Conservation (phyloP, 768 basidiomycete species). For the Boletus speciosus region DNA sequence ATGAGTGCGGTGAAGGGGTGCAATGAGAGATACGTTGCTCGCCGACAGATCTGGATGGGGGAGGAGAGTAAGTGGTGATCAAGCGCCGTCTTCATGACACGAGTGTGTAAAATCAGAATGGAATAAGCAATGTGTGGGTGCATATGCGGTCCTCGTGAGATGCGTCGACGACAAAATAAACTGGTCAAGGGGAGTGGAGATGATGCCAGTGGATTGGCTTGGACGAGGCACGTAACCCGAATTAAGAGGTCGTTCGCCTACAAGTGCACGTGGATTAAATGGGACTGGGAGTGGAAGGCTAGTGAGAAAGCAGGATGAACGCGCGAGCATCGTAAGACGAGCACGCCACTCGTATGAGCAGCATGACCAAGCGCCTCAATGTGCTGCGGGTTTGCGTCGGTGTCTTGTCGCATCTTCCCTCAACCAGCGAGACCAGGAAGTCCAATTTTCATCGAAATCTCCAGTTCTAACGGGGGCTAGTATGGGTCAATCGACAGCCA, state of each 20-base stretch:
- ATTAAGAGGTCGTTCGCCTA: slow-evolving; percentile 75
- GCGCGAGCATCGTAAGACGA: slow-evolving; percentile 53
- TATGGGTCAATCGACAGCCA: slow-evolving; percentile 23
- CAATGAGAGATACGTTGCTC: slow-evolving; percentile 27
- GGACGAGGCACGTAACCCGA: slow-evolving; percentile 79
- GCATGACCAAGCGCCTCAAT: slow-evolving; percentile 49
- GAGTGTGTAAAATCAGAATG: slow-evolving; percentile 36
- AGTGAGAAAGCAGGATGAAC: slow-evolving; percentile 41
- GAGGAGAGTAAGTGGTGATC: slow-evolving; percentile 41
- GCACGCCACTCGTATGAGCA: slow-evolving; percentile 47
- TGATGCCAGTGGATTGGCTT: slow-evolving; percentile 24
- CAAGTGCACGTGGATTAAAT: slow-evolving; percentile 53
- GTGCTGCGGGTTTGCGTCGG: slow-evolving; percentile 64
- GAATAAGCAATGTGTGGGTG: slow-evolving; percentile 32
- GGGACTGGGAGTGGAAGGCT: slow-evolving; percentile 45
- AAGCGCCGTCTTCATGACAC: slow-evolving; percentile 36
- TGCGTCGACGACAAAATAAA: slow-evolving; percentile 25
- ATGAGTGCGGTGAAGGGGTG: slow-evolving; percentile 27
- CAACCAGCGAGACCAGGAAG: slow-evolving; percentile 48
- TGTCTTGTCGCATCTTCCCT: slow-evolving; percentile 53
- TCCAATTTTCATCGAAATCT: slow-evolving; percentile 51
- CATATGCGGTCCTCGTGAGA: slow-evolving; percentile 11
- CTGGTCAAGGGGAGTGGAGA: slow-evolving; percentile 29
- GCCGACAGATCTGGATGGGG: slow-evolving; percentile 14
- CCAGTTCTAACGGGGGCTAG: slow-evolving; percentile 21